Evolutionary conservation across 305 asterid species (phyloP).

Genomic region (Fraxinus velutina): DNA sequence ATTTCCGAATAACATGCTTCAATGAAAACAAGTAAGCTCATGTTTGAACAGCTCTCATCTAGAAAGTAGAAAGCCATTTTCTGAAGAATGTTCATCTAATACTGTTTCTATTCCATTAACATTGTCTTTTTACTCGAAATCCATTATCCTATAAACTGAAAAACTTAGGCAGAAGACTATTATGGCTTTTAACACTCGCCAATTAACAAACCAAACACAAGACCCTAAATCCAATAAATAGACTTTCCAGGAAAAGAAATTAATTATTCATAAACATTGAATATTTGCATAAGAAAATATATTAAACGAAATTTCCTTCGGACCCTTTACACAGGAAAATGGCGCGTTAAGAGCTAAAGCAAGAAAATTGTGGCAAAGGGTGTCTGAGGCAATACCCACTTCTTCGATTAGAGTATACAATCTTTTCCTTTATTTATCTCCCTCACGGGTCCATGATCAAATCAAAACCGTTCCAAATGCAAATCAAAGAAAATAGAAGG

Average conservation of each 20-base stretch:
- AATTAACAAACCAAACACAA: not conserved
- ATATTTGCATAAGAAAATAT: not conserved
- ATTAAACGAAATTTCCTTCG: not conserved
- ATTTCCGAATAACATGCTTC: not conserved
- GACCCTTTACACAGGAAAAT: not conserved
- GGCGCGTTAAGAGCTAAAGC: not conserved
- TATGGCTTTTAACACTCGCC: not conserved
- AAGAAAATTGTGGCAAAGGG: conserved; percentile 11
- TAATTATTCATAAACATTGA: too few species aligned
- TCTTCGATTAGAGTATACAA: conserved; percentile 26
- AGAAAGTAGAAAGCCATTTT: conserved; percentile 7
- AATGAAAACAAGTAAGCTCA: conserved; percentile 5
- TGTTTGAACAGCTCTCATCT: conserved; percentile 21
- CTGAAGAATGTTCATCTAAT: not conserved
- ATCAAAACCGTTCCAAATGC: conserved; percentile 42
- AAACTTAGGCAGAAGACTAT: conserved; percentile 1
- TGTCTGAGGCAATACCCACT: conserved; percentile 35
- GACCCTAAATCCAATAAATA: conserved; percentile 12
- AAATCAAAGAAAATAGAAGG: conserved; percentile 38
- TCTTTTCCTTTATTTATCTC: conserved; percentile 23
- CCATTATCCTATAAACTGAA: conserved; percentile 8
- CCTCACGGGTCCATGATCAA: conserved; percentile 29
- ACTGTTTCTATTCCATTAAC: not conserved
- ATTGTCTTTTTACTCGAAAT: conserved; percentile 8
- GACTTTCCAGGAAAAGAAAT: not conserved